Evolutionary conservation across 2,329 filamentous ascomycete species (phyloP), one percentile per base, ranked within the genome.

Genomic region (Xylaria sp.): DNA sequence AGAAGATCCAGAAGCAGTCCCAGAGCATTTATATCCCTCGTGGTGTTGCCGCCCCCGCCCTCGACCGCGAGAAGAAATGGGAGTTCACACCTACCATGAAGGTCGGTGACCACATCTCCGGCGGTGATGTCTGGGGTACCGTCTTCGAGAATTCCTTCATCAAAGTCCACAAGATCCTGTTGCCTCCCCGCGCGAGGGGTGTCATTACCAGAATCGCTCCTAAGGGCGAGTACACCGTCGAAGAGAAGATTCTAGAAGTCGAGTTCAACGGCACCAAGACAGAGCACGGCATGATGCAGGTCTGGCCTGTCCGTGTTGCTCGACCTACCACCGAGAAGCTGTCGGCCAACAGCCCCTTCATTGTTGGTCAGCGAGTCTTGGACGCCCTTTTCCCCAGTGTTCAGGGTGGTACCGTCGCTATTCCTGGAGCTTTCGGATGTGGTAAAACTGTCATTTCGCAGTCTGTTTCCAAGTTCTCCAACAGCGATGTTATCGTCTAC

Each of bases 381-480:
- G 94, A 99, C 75, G 90, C 94, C 65, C 85, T 99, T 52, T 99
- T 97, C 81, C 94, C 94, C 57, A 89, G 89, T 80, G 94, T 99
- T 8, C 92, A 96, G 79, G 94, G 94, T 76, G 94, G 94, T 74
- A 99, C 94, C 50, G 92, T 97, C 67, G 96, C 93, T 73, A 99
- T 99, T 72, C 94, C 94, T 30, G 94, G 94, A 74, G 94, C 94
- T 77, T 99, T 99, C 75, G 94, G 94, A 66, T 99, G 94, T 72
- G 94, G 94, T 73, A 99, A 99, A 87, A 99, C 94, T 71, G 94
- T 99, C 80, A 99, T 99, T 78, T 92, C 88, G 72, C 94, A 99
- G 79, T 96, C 91, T 62, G 89, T 99, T 65, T 99, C 94, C 76
- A 99, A 99, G 79, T 99, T 99, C 82, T 99, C 94, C 73, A 99